Evolutionary conservation across 768 basidiomycete genomes (phyloP), one percentile per base, ranked within the genome.

Genomic region (Trametes cubensis): DNA sequence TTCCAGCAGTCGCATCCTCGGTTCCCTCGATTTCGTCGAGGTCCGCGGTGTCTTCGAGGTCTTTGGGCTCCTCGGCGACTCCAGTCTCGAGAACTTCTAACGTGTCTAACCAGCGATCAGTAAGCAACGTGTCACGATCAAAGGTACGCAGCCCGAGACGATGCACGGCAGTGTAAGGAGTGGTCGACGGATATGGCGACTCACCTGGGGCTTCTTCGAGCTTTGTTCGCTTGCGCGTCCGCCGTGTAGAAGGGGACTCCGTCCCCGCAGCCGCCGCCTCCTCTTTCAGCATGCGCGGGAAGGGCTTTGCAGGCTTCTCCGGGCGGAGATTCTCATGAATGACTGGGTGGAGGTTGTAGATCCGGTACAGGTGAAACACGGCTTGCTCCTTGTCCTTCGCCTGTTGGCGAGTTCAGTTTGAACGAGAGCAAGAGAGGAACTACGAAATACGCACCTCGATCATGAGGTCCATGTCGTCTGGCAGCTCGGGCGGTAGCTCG

Each of bases 301-400:
- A 67, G 48, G 66, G 69, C 60, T 62, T 69, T 30, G 68, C 62
- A 4, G 68, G 65, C 55, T 70, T 71, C 68, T 73, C 75, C 14
- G 75, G 75, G 8, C 75, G 69, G 26, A 76, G 64, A 52, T 73
- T 72, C 58, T 72, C 85, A 63, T 86, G 75, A 10, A 80, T 83
- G 23, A 92, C 88, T 17, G 85, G 82, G 45, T 86, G 76, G 4
- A 95, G 72, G 48, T 77, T 79, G 67, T 97, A 96, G 30, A 90
- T 86, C 60, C 93, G 73, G 70, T 92, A 87, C 47, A 96, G 70
- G 63, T 95, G 86, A 59, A 97, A 81, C 6, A 97, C 94, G 1
- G 94, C 95, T 71, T 95, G 95, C 72, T 96, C 95, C 76, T 95
- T 92, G 73, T 91, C 92, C 72, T 94, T 93, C 3, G 92, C 92